Conservation (phyloP, 495 filamentous ascomycete genomes). For the Evernia prunastri region DNA sequence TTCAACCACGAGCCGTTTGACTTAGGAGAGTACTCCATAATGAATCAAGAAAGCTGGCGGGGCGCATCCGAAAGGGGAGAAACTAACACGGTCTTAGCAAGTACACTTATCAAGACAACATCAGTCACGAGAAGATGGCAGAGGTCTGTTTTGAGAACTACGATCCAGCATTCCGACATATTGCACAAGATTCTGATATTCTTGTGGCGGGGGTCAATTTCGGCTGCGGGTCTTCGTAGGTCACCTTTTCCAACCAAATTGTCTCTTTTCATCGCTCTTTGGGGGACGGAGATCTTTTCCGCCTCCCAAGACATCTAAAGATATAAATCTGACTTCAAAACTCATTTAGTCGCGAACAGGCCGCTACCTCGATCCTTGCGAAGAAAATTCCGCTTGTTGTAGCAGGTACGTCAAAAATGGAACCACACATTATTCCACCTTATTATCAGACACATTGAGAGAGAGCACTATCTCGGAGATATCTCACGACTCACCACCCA, state of each 20-base stretch:
- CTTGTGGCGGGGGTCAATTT: constrained; percentile 89
- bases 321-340: too few species aligned
- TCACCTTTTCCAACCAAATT: too few species aligned
- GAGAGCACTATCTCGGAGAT: constrained; percentile 35
- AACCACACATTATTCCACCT: too few species aligned
- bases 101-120: constrained; percentile 83
- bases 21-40: not conserved
- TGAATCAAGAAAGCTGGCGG: too few species aligned
- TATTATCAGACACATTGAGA: constrained; percentile 59
- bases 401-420: constrained; percentile 36
- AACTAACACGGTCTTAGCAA: constrained; percentile 43
- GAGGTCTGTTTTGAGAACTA: constrained; percentile 91
- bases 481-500: not conserved
- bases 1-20: not conserved
- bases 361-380: constrained; percentile 81
- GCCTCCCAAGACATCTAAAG: too few species aligned
- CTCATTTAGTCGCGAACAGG: constrained; percentile 59
- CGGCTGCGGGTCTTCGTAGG: constrained; percentile 55
- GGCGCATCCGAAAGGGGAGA: not conserved
- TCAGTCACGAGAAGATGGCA: constrained; percentile 72
- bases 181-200: constrained; percentile 66
- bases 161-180: constrained; percentile 57
- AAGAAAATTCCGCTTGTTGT: constrained; percentile 80
- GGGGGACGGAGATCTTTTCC: too few species aligned
- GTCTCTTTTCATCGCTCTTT: too few species aligned